A percentile compares a stretch with the other conserved stretches of the same genome.
These are phyloP conservation scores for Jaenimonas drosophilae DNA, from an alignment of 208 protist species.

Conservation along the genomic window DNA sequence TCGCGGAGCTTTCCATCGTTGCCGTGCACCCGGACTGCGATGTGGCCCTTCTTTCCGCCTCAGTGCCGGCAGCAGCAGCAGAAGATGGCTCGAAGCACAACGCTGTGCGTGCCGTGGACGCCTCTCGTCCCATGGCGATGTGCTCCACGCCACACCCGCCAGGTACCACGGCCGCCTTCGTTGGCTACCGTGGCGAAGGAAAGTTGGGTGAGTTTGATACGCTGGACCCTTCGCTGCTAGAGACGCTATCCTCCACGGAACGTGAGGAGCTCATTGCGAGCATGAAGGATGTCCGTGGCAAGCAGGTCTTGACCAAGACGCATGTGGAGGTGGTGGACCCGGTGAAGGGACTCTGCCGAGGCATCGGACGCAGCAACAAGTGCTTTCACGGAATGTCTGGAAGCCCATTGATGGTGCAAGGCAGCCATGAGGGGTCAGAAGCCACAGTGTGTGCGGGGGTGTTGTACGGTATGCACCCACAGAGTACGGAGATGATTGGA, in stretches of 20 bases:
- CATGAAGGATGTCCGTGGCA: conserved; percentile 47
- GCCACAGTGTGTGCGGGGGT: conserved; percentile 48
- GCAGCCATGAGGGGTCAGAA: too few species aligned
- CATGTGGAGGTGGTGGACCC: conserved; percentile 29
- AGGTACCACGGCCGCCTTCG: conserved; percentile 8
- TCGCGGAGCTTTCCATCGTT: conserved; percentile 20
- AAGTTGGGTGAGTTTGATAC: conserved; percentile 64
- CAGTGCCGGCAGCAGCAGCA: not conserved
- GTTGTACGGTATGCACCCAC: conserved; percentile 60
- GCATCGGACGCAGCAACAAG: conserved; percentile 8
- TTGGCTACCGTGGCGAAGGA: conserved; percentile 51
- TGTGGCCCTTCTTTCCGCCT: not conserved
- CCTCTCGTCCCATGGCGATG: conserved; percentile 4
- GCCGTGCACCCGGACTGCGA: conserved; percentile 4
- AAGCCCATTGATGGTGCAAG: conserved; percentile 26
- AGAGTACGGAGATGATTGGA: conserved; percentile 25
- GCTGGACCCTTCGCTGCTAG: conserved; percentile 52
- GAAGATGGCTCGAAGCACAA: conserved; percentile 3
- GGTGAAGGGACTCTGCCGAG: conserved; percentile 36
- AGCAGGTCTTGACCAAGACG: conserved; percentile 20
- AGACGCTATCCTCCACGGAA: conserved; percentile 26
- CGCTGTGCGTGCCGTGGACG: not conserved
- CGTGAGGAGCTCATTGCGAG: conserved; percentile 38
- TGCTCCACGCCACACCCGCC: not conserved
- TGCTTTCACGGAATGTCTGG: conserved; percentile 84